phyloP scores from a whole-genome alignment of 805 yeast species.

The Metschnikowia lochheadii region DNA sequence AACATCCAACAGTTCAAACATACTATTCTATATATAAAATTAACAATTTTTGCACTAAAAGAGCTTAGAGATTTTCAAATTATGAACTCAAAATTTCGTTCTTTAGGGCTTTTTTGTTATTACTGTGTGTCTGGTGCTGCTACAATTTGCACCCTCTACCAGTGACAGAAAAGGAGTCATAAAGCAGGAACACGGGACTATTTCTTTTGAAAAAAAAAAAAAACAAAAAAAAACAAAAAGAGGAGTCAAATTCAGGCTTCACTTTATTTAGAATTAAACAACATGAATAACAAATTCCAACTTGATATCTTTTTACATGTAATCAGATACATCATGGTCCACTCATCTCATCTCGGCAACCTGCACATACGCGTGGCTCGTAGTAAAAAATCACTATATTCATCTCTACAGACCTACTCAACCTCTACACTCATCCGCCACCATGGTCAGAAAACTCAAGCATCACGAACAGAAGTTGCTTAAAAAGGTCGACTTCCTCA shows the following conservation, averaged over 20 bases:
- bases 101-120: no score
- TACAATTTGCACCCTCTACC: not conserved
- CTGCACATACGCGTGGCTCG: not conserved
- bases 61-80: no score
- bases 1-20: no score
- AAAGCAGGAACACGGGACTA: no score
- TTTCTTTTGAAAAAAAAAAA: no score
- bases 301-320: not conserved
- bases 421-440: not conserved
- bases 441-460: conserved; percentile 70
- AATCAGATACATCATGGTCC: not conserved
- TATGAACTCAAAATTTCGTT: no score
- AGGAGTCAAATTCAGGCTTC: no score
- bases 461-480: conserved; percentile 93
- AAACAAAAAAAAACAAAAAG: no score
- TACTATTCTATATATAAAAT: no score
- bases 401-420: not conserved
- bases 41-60: no score
- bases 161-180: not conserved
- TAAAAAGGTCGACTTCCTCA: conserved; percentile 92
- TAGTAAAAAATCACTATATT: not conserved
- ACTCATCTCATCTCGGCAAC: conserved; percentile 3
- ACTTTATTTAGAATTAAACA: no score
- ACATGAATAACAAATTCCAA: not conserved
- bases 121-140: not conserved